Conservation (phyloP, 257 asterid genomes). For the Scutellaria galericulata region DNA sequence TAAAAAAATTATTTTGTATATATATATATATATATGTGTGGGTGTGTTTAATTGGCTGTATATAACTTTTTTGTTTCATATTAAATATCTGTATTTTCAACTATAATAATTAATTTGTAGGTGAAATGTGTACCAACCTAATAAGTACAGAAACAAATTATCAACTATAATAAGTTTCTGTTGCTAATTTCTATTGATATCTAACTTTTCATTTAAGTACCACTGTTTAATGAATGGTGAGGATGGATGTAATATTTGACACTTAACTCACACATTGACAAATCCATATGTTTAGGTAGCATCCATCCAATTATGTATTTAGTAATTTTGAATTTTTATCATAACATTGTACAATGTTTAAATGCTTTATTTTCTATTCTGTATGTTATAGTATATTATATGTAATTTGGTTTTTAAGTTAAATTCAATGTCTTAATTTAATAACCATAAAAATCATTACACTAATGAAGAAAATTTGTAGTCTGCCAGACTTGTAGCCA, state of each 20-base stretch:
- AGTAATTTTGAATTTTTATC: too few relatives aligned
- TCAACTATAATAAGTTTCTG: not conserved
- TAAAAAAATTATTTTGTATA: not conserved
- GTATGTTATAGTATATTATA: too few relatives aligned
- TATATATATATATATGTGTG: not conserved
- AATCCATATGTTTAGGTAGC: not conserved
- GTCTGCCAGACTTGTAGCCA: too few relatives aligned
- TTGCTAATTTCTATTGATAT: not conserved
- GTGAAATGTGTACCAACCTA: conserved; percentile 14
- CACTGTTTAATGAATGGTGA: not conserved
- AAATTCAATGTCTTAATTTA: too few relatives aligned
- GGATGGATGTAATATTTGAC: not conserved
- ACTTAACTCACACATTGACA: not conserved
- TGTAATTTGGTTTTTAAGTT: too few relatives aligned
- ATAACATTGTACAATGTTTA: too few relatives aligned
- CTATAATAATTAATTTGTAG: conserved; percentile 15
- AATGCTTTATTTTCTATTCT: too few relatives aligned
- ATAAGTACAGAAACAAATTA: not conserved
- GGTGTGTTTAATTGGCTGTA: not conserved
- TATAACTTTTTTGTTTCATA: conserved; percentile 9
- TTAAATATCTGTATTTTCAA: conserved; percentile 1
- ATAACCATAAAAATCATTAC: too few relatives aligned
- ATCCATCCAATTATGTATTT: not conserved
- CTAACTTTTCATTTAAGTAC: not conserved
- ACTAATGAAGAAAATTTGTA: too few relatives aligned